Base-by-base conservation (phyloP, 2,329 filamentous ascomycete species). In the Phyllachora maydis region DNA sequence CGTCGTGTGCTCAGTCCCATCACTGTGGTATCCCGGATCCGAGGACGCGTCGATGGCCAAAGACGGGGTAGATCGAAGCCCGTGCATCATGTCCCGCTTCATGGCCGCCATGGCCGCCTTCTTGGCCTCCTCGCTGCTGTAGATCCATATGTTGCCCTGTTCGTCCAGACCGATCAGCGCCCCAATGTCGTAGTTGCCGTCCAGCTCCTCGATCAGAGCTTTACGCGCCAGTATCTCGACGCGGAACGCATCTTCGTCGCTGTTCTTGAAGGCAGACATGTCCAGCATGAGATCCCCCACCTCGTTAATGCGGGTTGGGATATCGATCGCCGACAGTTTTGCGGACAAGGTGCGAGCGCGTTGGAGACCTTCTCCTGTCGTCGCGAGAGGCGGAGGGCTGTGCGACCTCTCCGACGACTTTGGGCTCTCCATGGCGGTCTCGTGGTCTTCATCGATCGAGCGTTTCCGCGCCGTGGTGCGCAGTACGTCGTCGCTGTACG, bases 121-220 rank as follows among this genome's bases (percentile, higher is more conserved):
- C 41, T 93, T 95, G 13, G 88, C 82, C 40, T 92, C 83, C 45
- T 95, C 83, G 37, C 83, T 95, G 49, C 82, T 88, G 52, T 98
- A 98, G 34, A 98, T 95, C 85, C 88, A 95, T n/a, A 98, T 59
- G 38, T 98, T 98, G 5, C 88, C 88, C 29, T 88, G 70, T 40
- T 91, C 82, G 41, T 98, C 88, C 21, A 88, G 85, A 8, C 83
- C 88, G 36, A 98, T 92, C 15, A 98, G 59, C 2, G 85, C 75
- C 5, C 88, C 88, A 36, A 98, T 91, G 42, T 98, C 88, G 45
- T 93, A 93, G 41, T 85, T 82, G 12, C 83, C 88, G 38, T 92
- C 78, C 9, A 95, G 52, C 47, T 95, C 85, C 41, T 98, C 82
- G 0, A 82, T 73, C 8, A 98, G 61, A 23, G 98, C 81, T 43